These are phyloP conservation scores for Fragilariopsis cylindrus DNA, from an alignment of 108 stramenopile species.

Conservation along the genomic window DNA sequence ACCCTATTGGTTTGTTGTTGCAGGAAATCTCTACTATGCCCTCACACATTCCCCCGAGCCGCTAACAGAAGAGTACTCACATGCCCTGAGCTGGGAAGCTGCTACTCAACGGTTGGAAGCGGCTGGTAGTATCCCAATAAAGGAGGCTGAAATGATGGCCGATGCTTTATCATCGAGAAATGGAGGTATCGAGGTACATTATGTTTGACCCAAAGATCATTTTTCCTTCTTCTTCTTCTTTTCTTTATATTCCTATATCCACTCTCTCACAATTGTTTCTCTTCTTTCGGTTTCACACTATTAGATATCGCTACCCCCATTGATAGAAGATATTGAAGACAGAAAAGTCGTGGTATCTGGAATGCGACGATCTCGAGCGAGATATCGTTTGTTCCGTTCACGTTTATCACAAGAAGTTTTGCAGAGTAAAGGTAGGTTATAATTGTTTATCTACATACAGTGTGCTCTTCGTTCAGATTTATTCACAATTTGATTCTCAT, in stretches of 20 bases:
- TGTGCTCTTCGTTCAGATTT: not conserved
- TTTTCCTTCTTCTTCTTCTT: not conserved
- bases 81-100: conserved; percentile 82
- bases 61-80: conserved; percentile 58
- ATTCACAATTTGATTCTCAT: conserved; percentile 5
- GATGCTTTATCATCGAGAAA: conserved; percentile 52
- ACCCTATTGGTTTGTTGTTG: not conserved
- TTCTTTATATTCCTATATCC: not conserved
- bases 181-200: conserved; percentile 67
- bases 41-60: conserved; percentile 82
- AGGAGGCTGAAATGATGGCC: conserved; percentile 65
- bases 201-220: not conserved
- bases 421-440: conserved; percentile 50
- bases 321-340: conserved; percentile 59
- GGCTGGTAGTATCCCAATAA: conserved; percentile 64
- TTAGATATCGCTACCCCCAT: conserved; percentile 68
- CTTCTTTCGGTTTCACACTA: not conserved
- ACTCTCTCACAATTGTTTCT: conserved; percentile 4
- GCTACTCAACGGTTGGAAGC: conserved; percentile 77
- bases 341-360: conserved; percentile 51
- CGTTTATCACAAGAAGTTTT: conserved; percentile 68
- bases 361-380: conserved; percentile 48
- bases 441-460: not conserved
- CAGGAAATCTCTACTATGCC: conserved; percentile 82
- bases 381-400: conserved; percentile 69